phyloP scores from a whole-genome alignment of 345 rosid genomes.

The Populus nigra region DNA sequence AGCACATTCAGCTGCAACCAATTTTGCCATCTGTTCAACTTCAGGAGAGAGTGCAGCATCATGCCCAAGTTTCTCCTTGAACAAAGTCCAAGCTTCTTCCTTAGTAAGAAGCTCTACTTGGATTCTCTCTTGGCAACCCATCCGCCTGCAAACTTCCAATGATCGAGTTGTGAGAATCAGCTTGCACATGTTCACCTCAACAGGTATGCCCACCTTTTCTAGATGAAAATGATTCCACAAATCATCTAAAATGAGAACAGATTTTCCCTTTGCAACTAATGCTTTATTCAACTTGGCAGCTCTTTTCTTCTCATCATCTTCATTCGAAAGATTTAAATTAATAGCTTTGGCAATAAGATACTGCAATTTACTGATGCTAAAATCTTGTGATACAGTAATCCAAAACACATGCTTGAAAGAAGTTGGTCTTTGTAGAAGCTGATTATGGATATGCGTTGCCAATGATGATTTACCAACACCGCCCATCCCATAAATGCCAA shows the following conservation, averaged over 20 bases:
- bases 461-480: conserved; percentile 20
- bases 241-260: conserved; percentile 12
- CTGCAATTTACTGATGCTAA: conserved; percentile 7
- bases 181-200: conserved; percentile 13
- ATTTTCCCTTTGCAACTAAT: background rate
- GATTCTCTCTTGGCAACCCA: conserved; percentile 7
- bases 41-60: background rate
- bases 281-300: background rate
- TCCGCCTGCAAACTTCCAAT: background rate
- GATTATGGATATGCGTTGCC: conserved; percentile 2
- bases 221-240: background rate
- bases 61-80: background rate
- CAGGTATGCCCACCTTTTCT: background rate
- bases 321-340: conserved; percentile 4
- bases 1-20: conserved; percentile 11
- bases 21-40: background rate
- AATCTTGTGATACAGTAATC: conserved; percentile 18
- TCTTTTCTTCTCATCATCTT: background rate
- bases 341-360: conserved; percentile 4
- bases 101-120: background rate
- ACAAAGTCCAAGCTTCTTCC: background rate
- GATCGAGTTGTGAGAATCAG: conserved; percentile 26
- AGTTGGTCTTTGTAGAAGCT: background rate
- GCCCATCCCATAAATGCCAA: conserved; percentile 23
- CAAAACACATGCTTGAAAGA: conserved; percentile 7